phyloP scores from a whole-genome alignment of 768 basidiomycete species.

The Tulasnella sp. region DNA sequence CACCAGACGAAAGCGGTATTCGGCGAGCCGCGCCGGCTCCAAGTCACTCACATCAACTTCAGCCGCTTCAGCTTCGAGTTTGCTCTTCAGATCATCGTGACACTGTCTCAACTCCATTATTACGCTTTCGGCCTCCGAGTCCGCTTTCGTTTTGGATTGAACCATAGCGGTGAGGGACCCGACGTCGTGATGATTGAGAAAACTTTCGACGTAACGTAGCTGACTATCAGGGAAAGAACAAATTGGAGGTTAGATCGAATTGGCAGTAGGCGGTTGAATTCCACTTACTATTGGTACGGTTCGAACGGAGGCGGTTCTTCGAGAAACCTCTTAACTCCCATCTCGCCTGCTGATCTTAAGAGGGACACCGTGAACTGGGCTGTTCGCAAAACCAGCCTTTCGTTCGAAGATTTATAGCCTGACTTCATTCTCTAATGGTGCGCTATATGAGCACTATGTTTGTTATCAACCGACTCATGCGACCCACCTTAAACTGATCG shows the following conservation, averaged over 20 bases:
- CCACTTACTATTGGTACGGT: background rate
- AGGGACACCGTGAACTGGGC: background rate
- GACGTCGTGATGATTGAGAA: background rate
- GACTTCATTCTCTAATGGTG: background rate
- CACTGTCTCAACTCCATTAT: background rate
- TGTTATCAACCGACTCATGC: background rate
- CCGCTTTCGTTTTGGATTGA: background rate
- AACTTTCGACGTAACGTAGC: background rate
- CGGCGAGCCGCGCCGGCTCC: background rate
- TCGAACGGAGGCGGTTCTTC: background rate
- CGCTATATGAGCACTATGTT: too few relatives aligned
- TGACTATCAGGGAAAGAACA: background rate
- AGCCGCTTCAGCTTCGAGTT: background rate
- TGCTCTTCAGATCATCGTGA: background rate
- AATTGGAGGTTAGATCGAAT: too few relatives aligned
- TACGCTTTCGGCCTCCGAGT: background rate
- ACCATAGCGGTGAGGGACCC: background rate
- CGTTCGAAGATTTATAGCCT: background rate
- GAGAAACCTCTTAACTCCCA: background rate
- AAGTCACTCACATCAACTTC: background rate
- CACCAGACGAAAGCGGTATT: background rate
- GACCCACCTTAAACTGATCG: background rate
- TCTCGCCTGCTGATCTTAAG: background rate
- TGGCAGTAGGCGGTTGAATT: too few relatives aligned
- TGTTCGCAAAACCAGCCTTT: background rate